A percentile compares a stretch with the other conserved stretches of the same genome.
These are phyloP conservation scores for Peronosclerospora sorghi DNA, from an alignment of 352 stramenopile genomes.

Conservation along the genomic window DNA sequence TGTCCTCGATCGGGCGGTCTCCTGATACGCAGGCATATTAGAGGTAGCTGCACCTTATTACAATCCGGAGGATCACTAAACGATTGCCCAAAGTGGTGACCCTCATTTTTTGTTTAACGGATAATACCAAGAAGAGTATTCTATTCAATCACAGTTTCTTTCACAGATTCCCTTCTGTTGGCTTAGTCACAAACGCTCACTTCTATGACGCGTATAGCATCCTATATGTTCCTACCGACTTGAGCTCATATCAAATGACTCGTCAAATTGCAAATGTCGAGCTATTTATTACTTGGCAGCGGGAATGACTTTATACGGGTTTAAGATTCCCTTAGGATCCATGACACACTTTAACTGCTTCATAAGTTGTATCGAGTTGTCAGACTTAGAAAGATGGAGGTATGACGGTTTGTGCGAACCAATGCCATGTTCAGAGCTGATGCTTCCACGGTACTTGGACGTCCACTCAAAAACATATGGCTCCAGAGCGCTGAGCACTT, in stretches of 20 bases:
- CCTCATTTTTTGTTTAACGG: too few species aligned
- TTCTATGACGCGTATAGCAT: conserved; percentile 6
- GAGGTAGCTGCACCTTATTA: too few species aligned
- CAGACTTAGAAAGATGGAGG: conserved; percentile 79
- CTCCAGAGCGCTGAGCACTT: conserved; percentile 54
- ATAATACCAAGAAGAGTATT: too few species aligned
- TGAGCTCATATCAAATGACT: background rate
- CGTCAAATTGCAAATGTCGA: too few species aligned
- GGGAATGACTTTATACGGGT: conserved; percentile 91
- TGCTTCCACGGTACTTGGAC: conserved; percentile 84
- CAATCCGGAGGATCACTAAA: too few species aligned
- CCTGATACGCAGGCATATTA: too few species aligned
- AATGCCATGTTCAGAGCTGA: conserved; percentile 96
- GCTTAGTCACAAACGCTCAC: conserved; percentile 7
- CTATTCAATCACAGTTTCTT: too few species aligned
- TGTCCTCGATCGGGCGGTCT: too few species aligned
- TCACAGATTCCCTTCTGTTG: too few species aligned
- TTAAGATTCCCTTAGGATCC: conserved; percentile 93
- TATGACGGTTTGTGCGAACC: conserved; percentile 90
- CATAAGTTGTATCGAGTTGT: conserved; percentile 85
- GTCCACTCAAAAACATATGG: conserved; percentile 81
- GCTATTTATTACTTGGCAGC: conserved; percentile 7
- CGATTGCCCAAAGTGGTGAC: too few species aligned
- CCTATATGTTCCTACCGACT: conserved; percentile 1
- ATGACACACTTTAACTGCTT: conserved; percentile 88